phyloP scores from a whole-genome alignment of 2,329 filamentous ascomycete species.

The Fusarium xyrophilum region DNA sequence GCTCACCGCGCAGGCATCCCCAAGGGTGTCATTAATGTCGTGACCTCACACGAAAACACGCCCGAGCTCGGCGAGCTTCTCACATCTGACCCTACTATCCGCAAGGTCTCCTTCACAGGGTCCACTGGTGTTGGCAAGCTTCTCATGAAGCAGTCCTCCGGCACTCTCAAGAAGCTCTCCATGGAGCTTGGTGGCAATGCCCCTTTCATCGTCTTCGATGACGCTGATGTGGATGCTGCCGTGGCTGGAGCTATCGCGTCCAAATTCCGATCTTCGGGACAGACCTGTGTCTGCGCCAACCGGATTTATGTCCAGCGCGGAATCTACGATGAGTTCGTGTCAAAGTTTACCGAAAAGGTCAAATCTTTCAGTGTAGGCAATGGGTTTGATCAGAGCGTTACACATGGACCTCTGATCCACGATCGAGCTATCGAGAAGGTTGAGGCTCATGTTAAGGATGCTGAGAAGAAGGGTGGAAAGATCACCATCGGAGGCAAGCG shows the following conservation, averaged over 20 bases:
- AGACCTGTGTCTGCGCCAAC: constrained; percentile 94
- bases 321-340: constrained; percentile 77
- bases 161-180: constrained; percentile 81
- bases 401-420: constrained; percentile 87
- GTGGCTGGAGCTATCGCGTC: constrained; percentile 82
- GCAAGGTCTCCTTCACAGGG: constrained; percentile 95
- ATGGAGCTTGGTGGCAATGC: constrained; percentile 95
- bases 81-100: constrained; percentile 74
- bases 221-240: constrained; percentile 85
- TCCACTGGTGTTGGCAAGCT: constrained; percentile 72
- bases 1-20: constrained; percentile 87
- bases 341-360: constrained; percentile 74
- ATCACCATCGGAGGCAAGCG: constrained; percentile 77
- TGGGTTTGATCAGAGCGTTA: constrained; percentile 73
- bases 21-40: constrained; percentile 86
- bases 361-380: constrained; percentile 76
- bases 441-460: constrained; percentile 79
- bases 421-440: constrained; percentile 82
- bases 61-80: constrained; percentile 77
- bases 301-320: constrained; percentile 79
- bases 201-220: constrained; percentile 96
- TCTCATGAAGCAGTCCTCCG: constrained; percentile 87
- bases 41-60: constrained; percentile 82
- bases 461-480: constrained; percentile 76
- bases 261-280: constrained; percentile 94